Conservation (phyloP, 2,329 filamentous ascomycete genomes). For the Nigrospora osmanthi region DNA sequence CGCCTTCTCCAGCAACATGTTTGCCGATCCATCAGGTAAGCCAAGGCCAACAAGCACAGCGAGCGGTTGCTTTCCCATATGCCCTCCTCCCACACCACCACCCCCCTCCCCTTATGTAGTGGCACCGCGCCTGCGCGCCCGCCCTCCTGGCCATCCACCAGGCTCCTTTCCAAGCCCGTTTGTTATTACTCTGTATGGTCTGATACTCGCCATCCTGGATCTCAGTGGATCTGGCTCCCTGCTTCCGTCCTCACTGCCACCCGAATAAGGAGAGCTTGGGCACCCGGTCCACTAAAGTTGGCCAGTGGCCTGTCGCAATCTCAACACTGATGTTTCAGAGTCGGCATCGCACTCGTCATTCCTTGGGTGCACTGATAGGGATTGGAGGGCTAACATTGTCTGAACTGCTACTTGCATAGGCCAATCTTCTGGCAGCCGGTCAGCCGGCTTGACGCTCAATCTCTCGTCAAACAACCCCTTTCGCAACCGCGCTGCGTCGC, state of each 20-base stretch:
- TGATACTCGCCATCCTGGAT: slow-evolving; percentile 1
- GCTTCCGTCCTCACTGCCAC: neutral
- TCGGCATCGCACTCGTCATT: slow-evolving; percentile 33
- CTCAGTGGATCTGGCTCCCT: slow-evolving; percentile 1
- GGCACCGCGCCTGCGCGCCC: neutral
- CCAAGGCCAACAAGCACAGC: neutral
- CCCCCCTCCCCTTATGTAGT: slow-evolving; percentile 1
- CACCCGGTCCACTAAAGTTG: slow-evolving; percentile 27
- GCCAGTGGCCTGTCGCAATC: slow-evolving; percentile 35
- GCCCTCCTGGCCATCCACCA: neutral
- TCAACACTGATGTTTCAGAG: slow-evolving; percentile 39
- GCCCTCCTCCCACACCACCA: neutral
- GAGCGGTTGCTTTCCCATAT: neutral
- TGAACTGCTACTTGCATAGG: slow-evolving; percentile 23
- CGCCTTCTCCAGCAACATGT: slow-evolving; percentile 3
- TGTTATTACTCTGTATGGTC: neutral
- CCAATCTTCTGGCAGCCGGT: slow-evolving; percentile 28
- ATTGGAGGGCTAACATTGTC: slow-evolving; percentile 14
- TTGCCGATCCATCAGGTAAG: slow-evolving; percentile 8
- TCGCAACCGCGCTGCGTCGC: slow-evolving; percentile 64
- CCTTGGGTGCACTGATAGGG: slow-evolving; percentile 21
- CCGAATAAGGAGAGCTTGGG: neutral
- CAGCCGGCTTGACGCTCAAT: slow-evolving; percentile 52
- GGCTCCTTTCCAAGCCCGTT: slow-evolving; percentile 1
- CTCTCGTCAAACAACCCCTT: slow-evolving; percentile 79